Evolutionary conservation across 345 rosid genomes (phyloP), one percentile per base, ranked within the genome.

Genomic region (Brassica rapa): DNA sequence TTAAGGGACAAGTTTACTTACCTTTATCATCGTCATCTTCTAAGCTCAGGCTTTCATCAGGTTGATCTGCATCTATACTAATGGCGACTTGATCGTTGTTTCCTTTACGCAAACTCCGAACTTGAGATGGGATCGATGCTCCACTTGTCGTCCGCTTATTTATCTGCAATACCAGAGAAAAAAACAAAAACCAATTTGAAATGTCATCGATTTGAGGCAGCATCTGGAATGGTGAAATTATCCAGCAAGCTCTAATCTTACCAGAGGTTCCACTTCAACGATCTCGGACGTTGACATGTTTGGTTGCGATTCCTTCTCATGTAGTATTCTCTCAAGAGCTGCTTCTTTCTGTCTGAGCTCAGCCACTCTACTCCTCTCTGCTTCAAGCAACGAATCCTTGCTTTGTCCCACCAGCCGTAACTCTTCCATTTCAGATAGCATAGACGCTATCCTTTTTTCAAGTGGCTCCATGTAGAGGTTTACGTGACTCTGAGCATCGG

Each of bases 11-110:
- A 68, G 23, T 60, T 15, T 39, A 61, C 39, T 73, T 85, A 93
- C 97, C 96, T 93, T 95, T 95, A 76, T 95, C 94, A 30, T 95
- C 99, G 24, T 94, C 97, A 60, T 89, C 98, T 80, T 95, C 96
- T 86, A 95, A 72, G 68, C 86, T 83, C 56, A 65, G 62, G 67
- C 77, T 80, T 61, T 64, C 68, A 78, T 80, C 82, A 62, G 76
- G 73, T 37, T 83, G 82, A 77, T 86, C 93, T 69, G 72, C 73
- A 80, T 90, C 97, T 62, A 95, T 89, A 32, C 91, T 90, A 84
- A 95, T 85, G 61, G 94, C 96, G 61, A 95, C 92, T 86, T 93
- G 96, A 73, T 95, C 99, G 39, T 83, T 95, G 69, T 90, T 93
- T 73, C 78, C 91, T 75, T 95, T 95, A 3, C 94, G 97, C 81